Percentiles rank a stretch among this genome's conserved stretches.
These are phyloP conservation scores for Phaeodactylum tricornutum DNA, from an alignment of 108 stramenopile genomes.

Conservation along the genomic window DNA sequence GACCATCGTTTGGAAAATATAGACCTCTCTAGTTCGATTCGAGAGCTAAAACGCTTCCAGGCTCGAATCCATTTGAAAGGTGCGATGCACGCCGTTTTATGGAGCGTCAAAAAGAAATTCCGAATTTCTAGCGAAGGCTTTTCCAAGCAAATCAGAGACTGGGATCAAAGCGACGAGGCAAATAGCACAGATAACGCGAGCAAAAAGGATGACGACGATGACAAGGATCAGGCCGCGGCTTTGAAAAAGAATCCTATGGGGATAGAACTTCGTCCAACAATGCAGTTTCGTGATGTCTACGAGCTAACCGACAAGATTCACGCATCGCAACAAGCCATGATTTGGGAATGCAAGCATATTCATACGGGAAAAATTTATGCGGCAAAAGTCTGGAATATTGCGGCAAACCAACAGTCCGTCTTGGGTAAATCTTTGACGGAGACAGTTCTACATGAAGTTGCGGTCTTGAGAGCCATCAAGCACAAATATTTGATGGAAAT, in stretches of 20 bases:
- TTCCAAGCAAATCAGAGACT: not conserved
- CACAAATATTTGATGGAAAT: constrained; percentile 65
- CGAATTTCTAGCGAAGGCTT: not conserved
- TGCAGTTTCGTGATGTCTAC: constrained; percentile 44
- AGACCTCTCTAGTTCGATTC: constrained; percentile 33
- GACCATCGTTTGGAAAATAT: constrained; percentile 11
- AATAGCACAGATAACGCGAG: not conserved
- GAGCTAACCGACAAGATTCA: constrained; percentile 36
- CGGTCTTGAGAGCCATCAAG: constrained; percentile 26
- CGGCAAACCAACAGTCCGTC: constrained; percentile 9
- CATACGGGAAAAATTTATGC: constrained; percentile 15
- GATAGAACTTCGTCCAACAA: not conserved
- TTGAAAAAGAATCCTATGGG: too few species aligned
- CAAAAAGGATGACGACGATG: not conserved
- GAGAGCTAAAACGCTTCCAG: constrained; percentile 41
- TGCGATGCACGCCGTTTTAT: constrained; percentile 3
- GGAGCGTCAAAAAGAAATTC: not conserved
- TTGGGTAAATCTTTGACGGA: constrained; percentile 13
- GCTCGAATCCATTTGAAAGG: constrained; percentile 37
- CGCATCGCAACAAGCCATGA: constrained; percentile 83
- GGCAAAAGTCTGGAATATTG: constrained; percentile 22
- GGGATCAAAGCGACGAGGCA: not conserved
- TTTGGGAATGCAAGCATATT: constrained; percentile 38
- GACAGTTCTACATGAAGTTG: constrained; percentile 43
- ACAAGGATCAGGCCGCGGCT: too few species aligned